Percentiles rank a stretch among this genome's conserved stretches.
Conservation (phyloP, 2,329 filamentous ascomycete genomes). For the Fusarium xylarioides region DNA sequence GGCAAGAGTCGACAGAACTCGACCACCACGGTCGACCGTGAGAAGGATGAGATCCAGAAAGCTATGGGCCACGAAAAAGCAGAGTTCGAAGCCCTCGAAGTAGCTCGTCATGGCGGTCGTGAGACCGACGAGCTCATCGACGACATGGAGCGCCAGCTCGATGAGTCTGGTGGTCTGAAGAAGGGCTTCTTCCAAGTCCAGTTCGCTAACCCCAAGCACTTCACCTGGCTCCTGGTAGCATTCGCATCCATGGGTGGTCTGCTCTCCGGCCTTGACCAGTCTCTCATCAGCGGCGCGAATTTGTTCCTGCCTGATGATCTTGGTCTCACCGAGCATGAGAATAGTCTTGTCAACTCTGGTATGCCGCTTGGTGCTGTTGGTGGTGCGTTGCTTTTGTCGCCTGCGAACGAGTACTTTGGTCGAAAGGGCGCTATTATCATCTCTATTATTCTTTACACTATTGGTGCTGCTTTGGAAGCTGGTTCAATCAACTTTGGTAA, state of each 20-base stretch:
- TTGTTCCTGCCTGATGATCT: constrained; percentile 71
- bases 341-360: constrained; percentile 73
- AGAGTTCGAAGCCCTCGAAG: constrained; percentile 49
- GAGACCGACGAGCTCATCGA: constrained; percentile 52
- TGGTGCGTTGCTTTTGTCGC: constrained; percentile 72
- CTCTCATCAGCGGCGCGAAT: constrained; percentile 76
- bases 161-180: constrained; percentile 44
- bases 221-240: constrained; percentile 73
- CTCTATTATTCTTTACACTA: constrained; percentile 73
- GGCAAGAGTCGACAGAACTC: constrained; percentile 30
- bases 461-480: constrained; percentile 74
- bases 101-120: constrained; percentile 46
- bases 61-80: constrained; percentile 41
- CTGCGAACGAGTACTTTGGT: constrained; percentile 73
- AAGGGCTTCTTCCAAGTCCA: constrained; percentile 62
- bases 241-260: constrained; percentile 81
- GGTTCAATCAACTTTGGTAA: constrained; percentile 71
- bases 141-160: constrained; percentile 54
- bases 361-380: constrained; percentile 78
- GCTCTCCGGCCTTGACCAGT: constrained; percentile 77
- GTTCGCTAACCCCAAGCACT: constrained; percentile 67
- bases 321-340: constrained; percentile 62
- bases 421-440: constrained; percentile 75
- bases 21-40: constrained; percentile 31
- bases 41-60: constrained; percentile 35